Conservation (phyloP, 1,284 basidiomycete genomes). For the Ustilago esculenta region DNA sequence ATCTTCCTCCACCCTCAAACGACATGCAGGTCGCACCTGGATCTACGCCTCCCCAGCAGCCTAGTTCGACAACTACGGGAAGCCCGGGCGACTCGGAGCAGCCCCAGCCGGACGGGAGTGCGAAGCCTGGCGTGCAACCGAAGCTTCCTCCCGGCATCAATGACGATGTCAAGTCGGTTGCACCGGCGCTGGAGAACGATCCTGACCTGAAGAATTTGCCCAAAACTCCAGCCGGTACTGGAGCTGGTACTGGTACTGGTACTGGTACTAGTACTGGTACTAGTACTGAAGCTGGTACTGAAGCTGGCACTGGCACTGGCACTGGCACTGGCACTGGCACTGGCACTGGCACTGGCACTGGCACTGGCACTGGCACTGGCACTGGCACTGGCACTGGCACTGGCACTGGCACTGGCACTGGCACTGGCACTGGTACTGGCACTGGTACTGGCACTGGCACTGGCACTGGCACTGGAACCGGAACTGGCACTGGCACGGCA, state of each 20-base stretch:
- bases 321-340: background rate
- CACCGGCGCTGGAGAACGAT: slow-evolving; percentile 15
- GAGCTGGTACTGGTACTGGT: background rate
- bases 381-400: background rate
- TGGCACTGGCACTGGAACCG: background rate
- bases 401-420: background rate
- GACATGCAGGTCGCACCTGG: too few species aligned
- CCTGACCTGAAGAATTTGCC: slow-evolving; percentile 12
- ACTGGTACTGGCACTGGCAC: background rate
- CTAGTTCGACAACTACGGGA: too few species aligned
- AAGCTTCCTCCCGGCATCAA: slow-evolving; percentile 16
- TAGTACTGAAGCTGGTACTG: background rate
- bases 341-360: background rate
- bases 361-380: background rate
- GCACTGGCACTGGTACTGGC: background rate
- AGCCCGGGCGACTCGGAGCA: too few species aligned
- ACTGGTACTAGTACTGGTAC: background rate
- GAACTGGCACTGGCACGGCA: background rate
- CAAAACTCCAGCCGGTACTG: background rate
- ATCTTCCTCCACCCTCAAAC: too few species aligned
- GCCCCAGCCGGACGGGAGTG: too few species aligned
- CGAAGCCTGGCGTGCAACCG: too few species aligned
- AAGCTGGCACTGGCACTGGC: background rate
- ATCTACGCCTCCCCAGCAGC: too few species aligned
- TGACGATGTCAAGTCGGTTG: slow-evolving; percentile 6